These are phyloP conservation scores for Monosporozyma siamensis DNA, from an alignment of 805 yeast genomes.

Conservation along the genomic window DNA sequence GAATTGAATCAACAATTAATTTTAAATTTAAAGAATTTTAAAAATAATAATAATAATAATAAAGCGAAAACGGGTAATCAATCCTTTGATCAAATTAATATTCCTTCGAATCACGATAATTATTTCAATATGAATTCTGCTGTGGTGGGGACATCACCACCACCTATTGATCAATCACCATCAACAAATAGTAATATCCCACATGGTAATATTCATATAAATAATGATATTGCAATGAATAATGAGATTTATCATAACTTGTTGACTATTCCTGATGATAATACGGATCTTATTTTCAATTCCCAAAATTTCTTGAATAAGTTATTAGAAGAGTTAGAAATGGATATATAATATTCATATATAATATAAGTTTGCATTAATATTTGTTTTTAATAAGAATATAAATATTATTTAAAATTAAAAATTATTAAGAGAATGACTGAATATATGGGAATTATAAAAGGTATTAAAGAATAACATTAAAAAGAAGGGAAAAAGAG, in stretches of 20 bases:
- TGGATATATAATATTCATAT: neutral
- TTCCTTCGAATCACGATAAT: neutral
- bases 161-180: neutral
- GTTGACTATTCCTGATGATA: neutral
- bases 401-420: no score
- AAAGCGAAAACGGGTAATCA: neutral
- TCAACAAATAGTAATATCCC: neutral
- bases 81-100: neutral
- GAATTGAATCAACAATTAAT: constrained; percentile 5
- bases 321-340: constrained; percentile 8
- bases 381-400: neutral
- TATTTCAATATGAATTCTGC: neutral
- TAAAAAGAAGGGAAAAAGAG: neutral
- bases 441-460: no score
- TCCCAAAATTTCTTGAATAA: constrained; percentile 8
- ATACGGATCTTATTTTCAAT: constrained; percentile 6
- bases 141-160: neutral
- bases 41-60: no score
- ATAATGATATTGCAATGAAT: neutral
- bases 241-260: neutral
- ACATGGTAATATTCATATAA: neutral
- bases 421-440: neutral
- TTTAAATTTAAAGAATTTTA: neutral
- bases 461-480: neutral
- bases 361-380: neutral